These are phyloP conservation scores for Penicillium crustosum DNA, from an alignment of 2,329 filamentous ascomycete genomes.

Conservation along the genomic window DNA sequence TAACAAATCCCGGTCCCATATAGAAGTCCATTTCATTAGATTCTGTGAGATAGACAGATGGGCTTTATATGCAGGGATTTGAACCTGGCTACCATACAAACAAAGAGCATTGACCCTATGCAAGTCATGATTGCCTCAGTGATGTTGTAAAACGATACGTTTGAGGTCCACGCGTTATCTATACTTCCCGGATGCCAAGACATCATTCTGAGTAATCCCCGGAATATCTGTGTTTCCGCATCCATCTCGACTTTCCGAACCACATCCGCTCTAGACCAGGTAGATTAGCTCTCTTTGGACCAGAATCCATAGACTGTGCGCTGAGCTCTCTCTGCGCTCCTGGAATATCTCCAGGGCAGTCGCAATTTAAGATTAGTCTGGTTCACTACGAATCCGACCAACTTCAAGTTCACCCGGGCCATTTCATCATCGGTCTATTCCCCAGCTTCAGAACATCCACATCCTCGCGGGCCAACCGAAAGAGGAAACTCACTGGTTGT, in stretches of 20 bases:
- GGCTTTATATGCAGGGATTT: neutral
- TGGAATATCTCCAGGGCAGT: slow-evolving; percentile 8
- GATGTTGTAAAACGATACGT: neutral
- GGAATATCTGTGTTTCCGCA: slow-evolving; percentile 8
- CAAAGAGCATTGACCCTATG: neutral
- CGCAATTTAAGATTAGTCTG: neutral
- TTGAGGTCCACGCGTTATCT: neutral
- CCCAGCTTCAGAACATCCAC: slow-evolving; percentile 2
- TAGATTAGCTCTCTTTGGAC: slow-evolving; percentile 10
- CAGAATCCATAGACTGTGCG: slow-evolving; percentile 9
- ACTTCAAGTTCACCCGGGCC: neutral
- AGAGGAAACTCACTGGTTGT: neutral
- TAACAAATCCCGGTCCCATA: neutral
- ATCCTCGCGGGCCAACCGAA: neutral
- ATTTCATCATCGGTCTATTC: slow-evolving; percentile 3
- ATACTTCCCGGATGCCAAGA: slow-evolving; percentile 5
- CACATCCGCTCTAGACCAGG: slow-evolving; percentile 9
- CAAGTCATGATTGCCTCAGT: neutral
- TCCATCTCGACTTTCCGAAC: slow-evolving; percentile 8
- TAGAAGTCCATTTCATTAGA: neutral
- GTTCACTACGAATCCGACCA: neutral
- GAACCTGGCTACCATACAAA: neutral
- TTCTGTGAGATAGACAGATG: too few species aligned
- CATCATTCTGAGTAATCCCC: slow-evolving; percentile 7
- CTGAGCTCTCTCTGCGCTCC: slow-evolving; percentile 8